Evolutionary conservation across 2,329 filamentous ascomycete genomes (phyloP).

Genomic region (Apiospora phragmitis): DNA sequence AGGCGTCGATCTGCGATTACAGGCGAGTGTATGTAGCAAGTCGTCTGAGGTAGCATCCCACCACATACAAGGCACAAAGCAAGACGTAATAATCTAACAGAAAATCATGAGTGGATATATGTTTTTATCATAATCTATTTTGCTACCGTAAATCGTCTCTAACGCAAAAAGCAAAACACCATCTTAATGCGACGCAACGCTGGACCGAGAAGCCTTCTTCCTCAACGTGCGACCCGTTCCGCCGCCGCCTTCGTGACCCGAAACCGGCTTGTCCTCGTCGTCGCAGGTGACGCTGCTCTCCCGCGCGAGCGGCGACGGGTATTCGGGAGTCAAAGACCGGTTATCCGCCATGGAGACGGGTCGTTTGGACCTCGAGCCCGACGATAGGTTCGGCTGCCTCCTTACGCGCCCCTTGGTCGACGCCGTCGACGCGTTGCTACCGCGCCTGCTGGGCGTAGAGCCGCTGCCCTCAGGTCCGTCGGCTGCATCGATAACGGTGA

Average conservation of each 20-base stretch:
- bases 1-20: no score
- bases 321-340: constrained; percentile 55
- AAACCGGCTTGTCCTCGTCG: background rate
- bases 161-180: background rate
- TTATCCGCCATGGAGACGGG: constrained; percentile 42
- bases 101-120: no score
- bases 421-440: constrained; percentile 47
- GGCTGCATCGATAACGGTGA: constrained; percentile 41
- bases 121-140: background rate
- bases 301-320: constrained; percentile 52
- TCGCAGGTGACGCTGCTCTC: constrained; percentile 42
- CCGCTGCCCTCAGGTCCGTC: constrained; percentile 21
- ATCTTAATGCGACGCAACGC: constrained; percentile 11
- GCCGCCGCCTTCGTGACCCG: background rate
- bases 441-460: constrained; percentile 31
- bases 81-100: background rate
- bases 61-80: background rate
- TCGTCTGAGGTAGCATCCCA: background rate
- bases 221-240: constrained; percentile 12
- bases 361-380: constrained; percentile 41
- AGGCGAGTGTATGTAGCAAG: background rate
- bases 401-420: constrained; percentile 47
- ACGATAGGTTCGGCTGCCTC: constrained; percentile 47
- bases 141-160: background rate
- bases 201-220: constrained; percentile 15